These are phyloP conservation scores for Phytopythium oedochilum DNA, from an alignment of 352 stramenopile species.

Conservation along the genomic window DNA sequence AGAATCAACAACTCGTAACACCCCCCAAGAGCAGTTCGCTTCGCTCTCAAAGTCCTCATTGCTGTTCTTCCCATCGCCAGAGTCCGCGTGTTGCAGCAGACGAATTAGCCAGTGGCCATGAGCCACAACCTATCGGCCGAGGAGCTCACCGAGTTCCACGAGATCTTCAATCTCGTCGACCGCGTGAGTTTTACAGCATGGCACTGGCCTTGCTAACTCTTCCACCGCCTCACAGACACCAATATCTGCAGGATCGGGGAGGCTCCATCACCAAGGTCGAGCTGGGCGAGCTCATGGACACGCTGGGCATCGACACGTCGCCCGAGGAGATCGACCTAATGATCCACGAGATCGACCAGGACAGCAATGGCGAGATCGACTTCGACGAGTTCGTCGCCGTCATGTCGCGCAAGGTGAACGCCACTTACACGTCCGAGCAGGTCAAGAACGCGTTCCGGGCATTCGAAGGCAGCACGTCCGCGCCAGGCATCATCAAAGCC, in stretches of 20 bases:
- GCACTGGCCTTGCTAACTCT: no score
- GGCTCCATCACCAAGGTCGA: conserved; percentile 94
- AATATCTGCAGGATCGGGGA: conserved; percentile 83
- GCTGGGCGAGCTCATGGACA: conserved; percentile 92
- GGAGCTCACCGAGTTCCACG: conserved; percentile 90
- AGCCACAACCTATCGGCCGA: conserved; percentile 58
- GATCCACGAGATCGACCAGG: conserved; percentile 95
- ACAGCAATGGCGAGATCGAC: conserved; percentile 93
- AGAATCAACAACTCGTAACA: background rate
- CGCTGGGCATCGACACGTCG: conserved; percentile 90
- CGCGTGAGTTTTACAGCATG: conserved; percentile 26
- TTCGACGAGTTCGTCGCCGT: conserved; percentile 95
- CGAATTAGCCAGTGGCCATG: conserved; percentile 23
- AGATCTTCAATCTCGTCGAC: conserved; percentile 95
- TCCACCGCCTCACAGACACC: no score
- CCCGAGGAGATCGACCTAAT: conserved; percentile 93
- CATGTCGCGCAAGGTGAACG: conserved; percentile 94
- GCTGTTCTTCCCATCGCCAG: no score
- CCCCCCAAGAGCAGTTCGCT: no score
- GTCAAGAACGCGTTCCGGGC: conserved; percentile 89
- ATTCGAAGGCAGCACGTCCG: conserved; percentile 60
- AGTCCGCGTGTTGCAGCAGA: background rate
- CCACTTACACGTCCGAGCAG: conserved; percentile 91
- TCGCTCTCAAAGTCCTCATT: no score
- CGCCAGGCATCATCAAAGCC: conserved; percentile 77